Conservation (phyloP, 2,329 filamentous ascomycete genomes). For the Aspergillus calidoustus region DNA sequence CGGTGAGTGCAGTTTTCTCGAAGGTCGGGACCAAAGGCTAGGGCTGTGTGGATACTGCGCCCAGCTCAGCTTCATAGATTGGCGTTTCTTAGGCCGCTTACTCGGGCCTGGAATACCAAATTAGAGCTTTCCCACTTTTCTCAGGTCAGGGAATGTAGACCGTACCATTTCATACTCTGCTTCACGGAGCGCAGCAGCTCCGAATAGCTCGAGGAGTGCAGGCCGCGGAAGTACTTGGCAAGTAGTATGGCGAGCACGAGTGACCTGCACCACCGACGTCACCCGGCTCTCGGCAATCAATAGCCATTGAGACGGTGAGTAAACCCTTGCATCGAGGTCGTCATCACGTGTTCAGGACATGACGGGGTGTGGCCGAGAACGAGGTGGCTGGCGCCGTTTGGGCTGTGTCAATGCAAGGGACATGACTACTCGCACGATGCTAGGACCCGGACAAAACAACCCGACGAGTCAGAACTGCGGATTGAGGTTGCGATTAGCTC, state of each 20-base stretch:
- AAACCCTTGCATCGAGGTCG: background rate
- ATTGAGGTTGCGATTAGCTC: background rate
- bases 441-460: background rate
- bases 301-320: background rate
- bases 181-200: background rate
- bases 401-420: background rate
- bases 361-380: background rate
- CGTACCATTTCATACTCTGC: background rate
- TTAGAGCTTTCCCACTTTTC: too few species aligned
- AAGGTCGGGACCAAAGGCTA: background rate
- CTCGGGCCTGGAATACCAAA: too few species aligned
- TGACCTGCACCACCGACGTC: background rate
- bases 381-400: background rate
- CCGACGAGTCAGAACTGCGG: background rate
- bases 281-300: background rate
- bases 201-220: background rate
- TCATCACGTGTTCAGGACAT: background rate
- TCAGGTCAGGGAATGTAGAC: too few species aligned
- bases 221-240: background rate
- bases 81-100: background rate
- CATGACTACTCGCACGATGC: background rate
- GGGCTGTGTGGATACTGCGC: background rate
- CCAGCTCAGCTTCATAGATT: background rate
- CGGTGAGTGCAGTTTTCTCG: background rate
- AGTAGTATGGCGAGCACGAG: background rate